A percentile compares a stretch with the other conserved stretches of the same genome.
Conservation (phyloP, 371 early-diverging fungal species). For the Umbelopsis sp. region DNA sequence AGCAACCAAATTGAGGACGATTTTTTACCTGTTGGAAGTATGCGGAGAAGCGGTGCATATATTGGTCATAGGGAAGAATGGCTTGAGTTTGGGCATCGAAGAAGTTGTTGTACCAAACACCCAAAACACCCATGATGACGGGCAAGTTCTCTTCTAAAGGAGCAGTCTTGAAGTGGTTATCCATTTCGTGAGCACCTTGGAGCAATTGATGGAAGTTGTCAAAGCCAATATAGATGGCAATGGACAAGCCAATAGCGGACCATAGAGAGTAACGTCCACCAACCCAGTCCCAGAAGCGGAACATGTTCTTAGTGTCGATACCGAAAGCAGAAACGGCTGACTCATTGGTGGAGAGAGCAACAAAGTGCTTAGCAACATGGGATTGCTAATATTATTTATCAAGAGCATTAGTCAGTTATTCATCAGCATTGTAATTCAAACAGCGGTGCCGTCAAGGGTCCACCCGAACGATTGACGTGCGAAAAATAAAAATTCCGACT, state of each 20-base stretch:
- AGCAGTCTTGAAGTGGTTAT: slow-evolving; percentile 90
- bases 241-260: slow-evolving; percentile 98
- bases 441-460: not conserved
- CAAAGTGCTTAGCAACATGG: slow-evolving; percentile 98
- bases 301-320: slow-evolving; percentile 93
- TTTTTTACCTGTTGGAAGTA: slow-evolving; percentile 92
- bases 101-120: slow-evolving; percentile 99
- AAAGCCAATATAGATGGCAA: slow-evolving; percentile 94
- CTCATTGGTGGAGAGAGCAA: slow-evolving; percentile 98
- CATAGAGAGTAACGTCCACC: slow-evolving; percentile 99
- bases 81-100: slow-evolving; percentile 94
- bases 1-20: not conserved
- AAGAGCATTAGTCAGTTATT: not conserved
- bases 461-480: too few species aligned
- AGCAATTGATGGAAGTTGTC: slow-evolving; percentile 95
- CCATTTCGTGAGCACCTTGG: slow-evolving; percentile 96
- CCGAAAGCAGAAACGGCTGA: slow-evolving; percentile 90
- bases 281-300: slow-evolving; percentile 99
- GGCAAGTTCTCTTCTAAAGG: slow-evolving; percentile 93
- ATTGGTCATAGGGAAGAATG: slow-evolving; percentile 98
- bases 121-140: slow-evolving; percentile 91
- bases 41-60: slow-evolving; percentile 94
- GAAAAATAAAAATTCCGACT: too few species aligned
- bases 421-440: not conserved
- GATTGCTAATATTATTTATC: slow-evolving; percentile 39